These are phyloP conservation scores for Orbilia brochopaga DNA, from an alignment of 2,329 filamentous ascomycete species.

Conservation along the genomic window DNA sequence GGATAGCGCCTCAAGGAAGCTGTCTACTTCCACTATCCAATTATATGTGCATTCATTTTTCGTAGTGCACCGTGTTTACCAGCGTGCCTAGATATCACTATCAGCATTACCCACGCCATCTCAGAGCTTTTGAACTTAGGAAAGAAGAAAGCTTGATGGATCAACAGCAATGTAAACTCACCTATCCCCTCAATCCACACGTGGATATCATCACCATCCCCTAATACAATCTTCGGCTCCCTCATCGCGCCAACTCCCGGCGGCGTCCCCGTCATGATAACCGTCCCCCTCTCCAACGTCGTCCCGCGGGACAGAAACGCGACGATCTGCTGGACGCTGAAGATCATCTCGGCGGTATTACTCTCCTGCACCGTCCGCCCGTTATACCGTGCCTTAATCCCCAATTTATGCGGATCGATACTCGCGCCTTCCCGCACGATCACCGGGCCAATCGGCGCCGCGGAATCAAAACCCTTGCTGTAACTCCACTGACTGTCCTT, in stretches of 20 bases:
- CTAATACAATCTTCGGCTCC: conserved; percentile 71
- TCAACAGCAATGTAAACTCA: conserved; percentile 59
- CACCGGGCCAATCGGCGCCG: conserved; percentile 75
- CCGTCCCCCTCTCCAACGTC: conserved; percentile 68
- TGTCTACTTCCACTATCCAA: no score
- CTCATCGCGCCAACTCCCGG: conserved; percentile 74
- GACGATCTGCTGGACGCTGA: conserved; percentile 67
- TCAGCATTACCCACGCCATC: conserved; percentile 32
- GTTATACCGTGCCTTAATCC: conserved; percentile 64
- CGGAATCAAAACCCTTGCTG: conserved; percentile 77
- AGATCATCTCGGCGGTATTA: conserved; percentile 66
- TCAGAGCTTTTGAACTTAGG: no score
- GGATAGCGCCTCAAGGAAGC: no score
- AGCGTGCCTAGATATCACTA: conserved; percentile 31
- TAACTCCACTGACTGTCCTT: conserved; percentile 74
- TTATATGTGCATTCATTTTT: no score
- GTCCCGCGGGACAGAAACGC: conserved; percentile 68
- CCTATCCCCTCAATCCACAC: conserved; percentile 72
- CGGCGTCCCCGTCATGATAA: conserved; percentile 73
- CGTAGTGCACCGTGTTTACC: conserved; percentile 43
- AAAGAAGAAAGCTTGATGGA: conserved; percentile 55
- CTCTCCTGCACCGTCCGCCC: conserved; percentile 64
- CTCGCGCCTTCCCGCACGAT: conserved; percentile 66
- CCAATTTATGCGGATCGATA: conserved; percentile 66
- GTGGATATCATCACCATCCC: conserved; percentile 73